These are phyloP conservation scores for Kodamaea suecica DNA, from an alignment of 1,139 yeast genomes.

Conservation along the genomic window DNA sequence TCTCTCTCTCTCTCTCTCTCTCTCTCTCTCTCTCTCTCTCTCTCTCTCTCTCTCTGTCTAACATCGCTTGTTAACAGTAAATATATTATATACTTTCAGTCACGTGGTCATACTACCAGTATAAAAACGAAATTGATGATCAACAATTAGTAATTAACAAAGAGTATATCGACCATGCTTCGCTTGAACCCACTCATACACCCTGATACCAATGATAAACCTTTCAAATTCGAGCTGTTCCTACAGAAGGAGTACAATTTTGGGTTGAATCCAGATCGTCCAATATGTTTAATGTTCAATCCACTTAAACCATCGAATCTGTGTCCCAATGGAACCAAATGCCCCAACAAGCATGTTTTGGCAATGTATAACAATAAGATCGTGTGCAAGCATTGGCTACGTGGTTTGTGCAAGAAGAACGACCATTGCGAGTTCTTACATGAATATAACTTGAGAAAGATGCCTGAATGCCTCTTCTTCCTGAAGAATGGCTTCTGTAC, in stretches of 20 bases:
- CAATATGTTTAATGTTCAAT: slow-evolving; percentile 75
- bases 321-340: slow-evolving; percentile 81
- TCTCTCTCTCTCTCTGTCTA: no score
- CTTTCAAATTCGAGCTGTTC: slow-evolving; percentile 82
- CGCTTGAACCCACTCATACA: slow-evolving; percentile 41
- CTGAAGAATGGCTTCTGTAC: slow-evolving; percentile 90
- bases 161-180: slow-evolving; percentile 20
- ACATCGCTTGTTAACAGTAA: no score
- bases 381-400: slow-evolving; percentile 97
- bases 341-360: slow-evolving; percentile 87
- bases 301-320: slow-evolving; percentile 55
- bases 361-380: slow-evolving; percentile 77
- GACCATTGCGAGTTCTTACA: slow-evolving; percentile 96
- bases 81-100: no score
- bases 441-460: slow-evolving; percentile 87
- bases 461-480: slow-evolving; percentile 95
- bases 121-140: background rate
- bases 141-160: background rate
- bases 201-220: slow-evolving; percentile 39
- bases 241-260: slow-evolving; percentile 76
- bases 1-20: no score
- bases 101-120: no score
- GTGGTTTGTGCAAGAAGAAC: slow-evolving; percentile 95
- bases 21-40: no score
- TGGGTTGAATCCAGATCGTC: slow-evolving; percentile 86